phyloP scores from a whole-genome alignment of 2,329 filamentous ascomycete genomes.

The Parasarocladium wereldwijsianum region DNA sequence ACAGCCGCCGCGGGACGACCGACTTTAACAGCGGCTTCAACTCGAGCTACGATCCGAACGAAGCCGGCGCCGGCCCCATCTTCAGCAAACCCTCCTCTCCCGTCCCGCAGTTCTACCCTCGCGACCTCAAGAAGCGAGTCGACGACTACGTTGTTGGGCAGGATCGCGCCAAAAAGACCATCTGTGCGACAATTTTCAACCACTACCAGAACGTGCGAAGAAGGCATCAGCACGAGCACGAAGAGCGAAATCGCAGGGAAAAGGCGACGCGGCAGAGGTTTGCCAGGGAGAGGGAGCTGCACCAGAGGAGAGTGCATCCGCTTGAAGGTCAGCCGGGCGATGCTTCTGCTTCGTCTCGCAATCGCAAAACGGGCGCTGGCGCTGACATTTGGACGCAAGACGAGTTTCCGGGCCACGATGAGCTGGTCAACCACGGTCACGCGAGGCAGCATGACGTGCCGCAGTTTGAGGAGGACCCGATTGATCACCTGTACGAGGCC shows the following conservation, averaged over 20 bases:
- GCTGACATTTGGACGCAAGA: slow-evolving; percentile 29
- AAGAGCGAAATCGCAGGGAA: slow-evolving; percentile 40
- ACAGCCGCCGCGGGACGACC: slow-evolving; percentile 22
- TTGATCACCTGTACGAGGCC: slow-evolving; percentile 30
- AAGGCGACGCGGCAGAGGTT: slow-evolving; percentile 58
- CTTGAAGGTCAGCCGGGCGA: slow-evolving; percentile 52
- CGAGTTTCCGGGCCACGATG: slow-evolving; percentile 37
- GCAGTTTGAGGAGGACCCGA: slow-evolving; percentile 14
- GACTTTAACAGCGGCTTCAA: slow-evolving; percentile 44
- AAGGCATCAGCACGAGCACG: slow-evolving; percentile 62
- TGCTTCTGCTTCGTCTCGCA: slow-evolving; percentile 13
- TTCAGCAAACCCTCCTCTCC: slow-evolving; percentile 41
- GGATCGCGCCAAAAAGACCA: slow-evolving; percentile 83
- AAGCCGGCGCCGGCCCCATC: slow-evolving; percentile 42
- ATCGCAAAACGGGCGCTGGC: too few species aligned
- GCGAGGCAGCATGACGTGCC: too few species aligned
- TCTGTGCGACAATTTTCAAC: slow-evolving; percentile 89
- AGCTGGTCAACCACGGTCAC: slow-evolving; percentile 28
- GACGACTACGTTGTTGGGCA: slow-evolving; percentile 96
- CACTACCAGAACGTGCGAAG: slow-evolving; percentile 84
- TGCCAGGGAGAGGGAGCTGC: slow-evolving; percentile 48
- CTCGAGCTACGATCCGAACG: slow-evolving; percentile 43
- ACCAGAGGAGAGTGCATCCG: slow-evolving; percentile 47
- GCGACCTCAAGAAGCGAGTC: slow-evolving; percentile 71
- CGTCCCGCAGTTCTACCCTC: slow-evolving; percentile 48